phyloP scores from a whole-genome alignment of 805 yeast species.

The Starmera dryadoides region DNA sequence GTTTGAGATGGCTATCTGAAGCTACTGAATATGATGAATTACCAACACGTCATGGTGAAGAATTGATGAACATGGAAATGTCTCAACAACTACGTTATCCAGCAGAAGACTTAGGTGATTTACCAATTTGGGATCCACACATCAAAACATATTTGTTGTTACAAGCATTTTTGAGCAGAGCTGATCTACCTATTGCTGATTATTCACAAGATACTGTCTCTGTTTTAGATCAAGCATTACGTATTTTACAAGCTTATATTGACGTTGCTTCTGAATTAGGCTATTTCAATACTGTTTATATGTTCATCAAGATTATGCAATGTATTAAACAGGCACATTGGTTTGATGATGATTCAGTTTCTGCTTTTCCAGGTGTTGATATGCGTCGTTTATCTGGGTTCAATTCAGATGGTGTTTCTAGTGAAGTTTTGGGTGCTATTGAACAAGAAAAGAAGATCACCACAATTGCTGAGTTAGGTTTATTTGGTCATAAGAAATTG shows the following conservation, averaged over 20 bases:
- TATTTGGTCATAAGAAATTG: slow-evolving; percentile 29
- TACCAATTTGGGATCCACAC: slow-evolving; percentile 68
- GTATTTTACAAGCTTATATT: slow-evolving; percentile 87
- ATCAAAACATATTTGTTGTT: slow-evolving; percentile 75
- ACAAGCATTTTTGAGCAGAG: slow-evolving; percentile 84
- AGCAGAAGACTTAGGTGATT: slow-evolving; percentile 74
- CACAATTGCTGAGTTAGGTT: slow-evolving; percentile 10
- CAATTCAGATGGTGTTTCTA: slow-evolving; percentile 12
- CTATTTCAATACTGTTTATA: slow-evolving; percentile 50
- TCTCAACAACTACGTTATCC: slow-evolving; percentile 50
- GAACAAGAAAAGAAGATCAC: neutral
- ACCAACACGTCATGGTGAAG: slow-evolving; percentile 52
- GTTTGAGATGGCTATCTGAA: slow-evolving; percentile 84
- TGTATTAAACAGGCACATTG: slow-evolving; percentile 84
- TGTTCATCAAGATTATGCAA: slow-evolving; percentile 66
- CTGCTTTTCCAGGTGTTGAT: slow-evolving; percentile 20
- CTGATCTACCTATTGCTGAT: slow-evolving; percentile 90
- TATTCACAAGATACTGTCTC: slow-evolving; percentile 90
- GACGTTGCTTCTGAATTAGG: slow-evolving; percentile 88
- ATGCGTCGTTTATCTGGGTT: slow-evolving; percentile 13
- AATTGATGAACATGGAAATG: slow-evolving; percentile 82
- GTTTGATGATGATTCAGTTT: slow-evolving; percentile 71
- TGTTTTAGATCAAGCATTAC: slow-evolving; percentile 87
- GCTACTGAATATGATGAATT: slow-evolving; percentile 90
- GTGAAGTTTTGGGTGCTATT: slow-evolving; percentile 5